phyloP scores from a whole-genome alignment of 108 stramenopile species.

The Pinguiococcus pyrenoidosus region DNA sequence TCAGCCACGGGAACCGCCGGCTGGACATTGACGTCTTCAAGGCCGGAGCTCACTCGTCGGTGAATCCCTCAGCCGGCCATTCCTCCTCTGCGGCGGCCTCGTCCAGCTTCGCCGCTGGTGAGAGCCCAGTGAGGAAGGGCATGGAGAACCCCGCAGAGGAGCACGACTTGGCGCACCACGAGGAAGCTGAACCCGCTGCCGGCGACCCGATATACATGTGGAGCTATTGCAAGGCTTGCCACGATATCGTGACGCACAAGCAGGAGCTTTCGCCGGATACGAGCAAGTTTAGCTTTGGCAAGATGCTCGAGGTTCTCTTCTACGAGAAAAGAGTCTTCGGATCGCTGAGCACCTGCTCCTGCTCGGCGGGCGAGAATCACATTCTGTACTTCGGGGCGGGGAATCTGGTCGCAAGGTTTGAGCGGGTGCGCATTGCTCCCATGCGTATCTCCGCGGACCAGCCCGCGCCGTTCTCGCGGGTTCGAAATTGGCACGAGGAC shows the following conservation, averaged over 20 bases:
- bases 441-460: constrained; percentile 66
- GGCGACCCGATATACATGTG: constrained; percentile 60
- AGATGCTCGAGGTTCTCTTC: constrained; percentile 67
- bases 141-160: not conserved
- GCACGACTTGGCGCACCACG: too few relatives aligned
- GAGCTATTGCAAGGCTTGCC: constrained; percentile 63
- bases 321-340: constrained; percentile 21
- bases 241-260: constrained; percentile 64
- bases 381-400: constrained; percentile 75
- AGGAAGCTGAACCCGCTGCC: not conserved
- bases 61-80: not conserved
- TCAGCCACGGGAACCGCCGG: constrained; percentile 76
- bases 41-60: constrained; percentile 12
- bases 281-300: constrained; percentile 88
- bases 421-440: constrained; percentile 60
- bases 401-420: constrained; percentile 68
- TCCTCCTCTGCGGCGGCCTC: not conserved
- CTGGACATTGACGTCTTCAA: constrained; percentile 82
- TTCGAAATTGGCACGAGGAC: too few relatives aligned
- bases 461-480: constrained; percentile 59
- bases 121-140: not conserved
- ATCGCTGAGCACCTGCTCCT: constrained; percentile 55
- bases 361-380: constrained; percentile 57
- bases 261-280: constrained; percentile 70
- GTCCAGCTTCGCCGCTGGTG: not conserved